These are phyloP conservation scores for Dipodascus albidus DNA, from an alignment of 805 yeast species.

Conservation along the genomic window DNA sequence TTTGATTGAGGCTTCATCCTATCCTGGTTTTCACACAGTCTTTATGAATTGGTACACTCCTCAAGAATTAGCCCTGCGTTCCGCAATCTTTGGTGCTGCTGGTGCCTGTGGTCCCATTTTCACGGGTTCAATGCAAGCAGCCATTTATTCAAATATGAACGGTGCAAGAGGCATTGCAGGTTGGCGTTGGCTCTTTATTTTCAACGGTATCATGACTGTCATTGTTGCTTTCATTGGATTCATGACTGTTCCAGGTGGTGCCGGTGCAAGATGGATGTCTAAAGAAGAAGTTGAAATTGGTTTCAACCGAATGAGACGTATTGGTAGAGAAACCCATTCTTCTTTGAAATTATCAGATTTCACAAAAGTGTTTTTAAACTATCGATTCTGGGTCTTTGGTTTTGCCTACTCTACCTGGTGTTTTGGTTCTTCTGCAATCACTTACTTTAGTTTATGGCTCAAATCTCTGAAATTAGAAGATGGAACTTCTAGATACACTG, in stretches of 20 bases:
- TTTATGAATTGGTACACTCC: conserved; percentile 22
- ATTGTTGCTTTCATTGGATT: background rate
- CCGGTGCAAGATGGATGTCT: background rate
- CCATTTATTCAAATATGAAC: conserved; percentile 32
- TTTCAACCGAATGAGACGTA: background rate
- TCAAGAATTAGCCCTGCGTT: conserved; percentile 19
- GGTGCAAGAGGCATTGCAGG: conserved; percentile 39
- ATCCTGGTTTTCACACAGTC: conserved; percentile 19
- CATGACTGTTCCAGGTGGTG: background rate
- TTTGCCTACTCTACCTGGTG: background rate
- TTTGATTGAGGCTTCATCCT: conserved; percentile 20
- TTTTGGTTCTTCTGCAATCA: background rate
- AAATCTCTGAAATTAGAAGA: conserved; percentile 6
- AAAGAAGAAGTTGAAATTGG: background rate
- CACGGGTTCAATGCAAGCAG: conserved; percentile 47
- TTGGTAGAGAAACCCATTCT: background rate
- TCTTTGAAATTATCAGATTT: background rate
- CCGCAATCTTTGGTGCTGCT: conserved; percentile 16
- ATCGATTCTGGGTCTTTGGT: background rate
- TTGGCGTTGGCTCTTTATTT: conserved; percentile 60
- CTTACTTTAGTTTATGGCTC: conserved; percentile 8
- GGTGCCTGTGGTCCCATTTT: conserved; percentile 18
- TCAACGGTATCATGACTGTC: conserved; percentile 39
- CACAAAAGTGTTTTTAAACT: background rate
- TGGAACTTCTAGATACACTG: conserved; percentile 3